phyloP scores from a whole-genome alignment of 768 basidiomycete genomes.

The Grammothele lineata region DNA sequence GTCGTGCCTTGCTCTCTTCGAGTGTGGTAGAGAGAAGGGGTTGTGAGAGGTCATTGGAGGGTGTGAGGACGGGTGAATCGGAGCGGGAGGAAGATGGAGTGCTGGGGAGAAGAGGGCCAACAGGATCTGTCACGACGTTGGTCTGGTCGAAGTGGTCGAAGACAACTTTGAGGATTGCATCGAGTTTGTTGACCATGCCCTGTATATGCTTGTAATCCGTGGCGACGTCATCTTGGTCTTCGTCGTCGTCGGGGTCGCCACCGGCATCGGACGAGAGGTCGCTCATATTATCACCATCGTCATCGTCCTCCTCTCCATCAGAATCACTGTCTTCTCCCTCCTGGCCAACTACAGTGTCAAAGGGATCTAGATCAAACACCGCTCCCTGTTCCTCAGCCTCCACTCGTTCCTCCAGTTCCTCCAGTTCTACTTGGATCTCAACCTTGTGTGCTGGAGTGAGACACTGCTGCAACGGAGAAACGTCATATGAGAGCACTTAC shows the following conservation, averaged over 20 bases:
- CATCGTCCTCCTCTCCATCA: slow-evolving; percentile 45
- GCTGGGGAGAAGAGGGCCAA: slow-evolving; percentile 16
- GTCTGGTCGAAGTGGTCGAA: slow-evolving; percentile 78
- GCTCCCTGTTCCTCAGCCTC: slow-evolving; percentile 43
- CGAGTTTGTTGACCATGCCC: slow-evolving; percentile 90
- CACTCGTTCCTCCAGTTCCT: slow-evolving; percentile 78
- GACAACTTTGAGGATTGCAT: slow-evolving; percentile 77
- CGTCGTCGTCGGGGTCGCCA: slow-evolving; percentile 42
- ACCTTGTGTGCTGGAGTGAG: too few relatives aligned
- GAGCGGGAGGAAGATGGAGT: slow-evolving; percentile 28
- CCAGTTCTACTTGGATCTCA: slow-evolving; percentile 94
- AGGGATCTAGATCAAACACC: slow-evolving; percentile 78
- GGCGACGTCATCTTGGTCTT: slow-evolving; percentile 36
- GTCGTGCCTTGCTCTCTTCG: slow-evolving; percentile 35
- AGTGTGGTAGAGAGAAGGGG: slow-evolving; percentile 20
- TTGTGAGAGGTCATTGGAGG: slow-evolving; percentile 18
- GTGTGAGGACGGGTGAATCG: slow-evolving; percentile 18
- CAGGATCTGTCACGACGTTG: slow-evolving; percentile 27
- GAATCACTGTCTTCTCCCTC: slow-evolving; percentile 58
- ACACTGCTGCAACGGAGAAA: too few relatives aligned
- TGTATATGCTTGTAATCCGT: slow-evolving; percentile 66
- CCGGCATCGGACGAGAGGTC: slow-evolving; percentile 74
- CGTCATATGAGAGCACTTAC: slow-evolving; percentile 51
- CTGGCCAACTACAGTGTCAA: slow-evolving; percentile 79
- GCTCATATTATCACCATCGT: slow-evolving; percentile 51